A percentile compares a stretch with the other conserved stretches of the same genome.
phyloP scores from a whole-genome alignment of 768 basidiomycete genomes.

The Mycena venus region DNA sequence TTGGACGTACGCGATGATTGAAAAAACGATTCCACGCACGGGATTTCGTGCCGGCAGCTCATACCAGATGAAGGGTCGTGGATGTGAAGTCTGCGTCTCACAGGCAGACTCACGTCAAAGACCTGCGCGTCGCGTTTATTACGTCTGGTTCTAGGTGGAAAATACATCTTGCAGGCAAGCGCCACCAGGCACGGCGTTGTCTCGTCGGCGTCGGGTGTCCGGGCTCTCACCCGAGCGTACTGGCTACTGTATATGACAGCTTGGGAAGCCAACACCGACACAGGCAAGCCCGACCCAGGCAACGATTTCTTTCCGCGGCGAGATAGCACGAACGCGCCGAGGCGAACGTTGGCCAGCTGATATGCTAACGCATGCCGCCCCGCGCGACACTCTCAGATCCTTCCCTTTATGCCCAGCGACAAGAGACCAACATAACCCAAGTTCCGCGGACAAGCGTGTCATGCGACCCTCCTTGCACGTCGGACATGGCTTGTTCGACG shows the following conservation, averaged over 20 bases:
- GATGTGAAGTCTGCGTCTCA: background rate
- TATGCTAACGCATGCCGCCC: conserved; percentile 6
- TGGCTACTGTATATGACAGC: conserved; percentile 2
- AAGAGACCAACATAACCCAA: background rate
- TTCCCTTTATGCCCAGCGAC: background rate
- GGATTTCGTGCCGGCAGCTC: conserved; percentile 14
- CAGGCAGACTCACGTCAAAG: conserved; percentile 1
- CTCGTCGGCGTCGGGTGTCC: conserved; percentile 3
- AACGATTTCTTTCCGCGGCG: background rate
- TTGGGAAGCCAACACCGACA: background rate
- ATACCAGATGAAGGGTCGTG: background rate
- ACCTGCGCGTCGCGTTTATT: background rate
- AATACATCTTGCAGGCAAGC: background rate
- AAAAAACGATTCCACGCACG: background rate
- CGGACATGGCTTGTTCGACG: conserved; percentile 14
- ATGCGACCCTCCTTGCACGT: conserved; percentile 25
- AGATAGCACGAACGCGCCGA: background rate
- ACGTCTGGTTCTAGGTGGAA: background rate
- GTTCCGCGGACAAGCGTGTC: background rate
- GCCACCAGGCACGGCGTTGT: conserved; percentile 4
- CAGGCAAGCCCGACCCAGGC: background rate
- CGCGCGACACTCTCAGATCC: background rate
- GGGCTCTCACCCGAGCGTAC: conserved; percentile 3
- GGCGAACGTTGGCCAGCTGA: conserved; percentile 11
- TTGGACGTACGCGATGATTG: conserved; percentile 12